Evolutionary conservation across 2,329 filamentous ascomycete genomes (phyloP), one percentile per base, ranked within the genome.

Genomic region (Sodiomyces alkalinus): DNA sequence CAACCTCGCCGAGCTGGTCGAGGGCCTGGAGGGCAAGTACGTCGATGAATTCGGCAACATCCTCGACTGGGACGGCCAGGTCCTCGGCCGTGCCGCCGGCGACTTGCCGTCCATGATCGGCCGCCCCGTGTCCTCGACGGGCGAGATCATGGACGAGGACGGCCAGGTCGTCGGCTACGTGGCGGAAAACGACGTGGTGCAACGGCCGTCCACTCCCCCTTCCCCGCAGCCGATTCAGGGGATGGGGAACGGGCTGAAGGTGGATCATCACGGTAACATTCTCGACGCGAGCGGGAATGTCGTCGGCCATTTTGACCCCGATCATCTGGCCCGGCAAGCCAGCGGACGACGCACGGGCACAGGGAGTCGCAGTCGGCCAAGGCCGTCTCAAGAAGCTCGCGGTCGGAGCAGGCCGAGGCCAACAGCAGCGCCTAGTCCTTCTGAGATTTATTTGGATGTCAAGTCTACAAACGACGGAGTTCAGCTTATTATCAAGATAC

Each of bases 381-480:
- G 8, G 15, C 8, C 14, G 23, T 4, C 53, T 51, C 36, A 54
- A 51, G n/a, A n/a, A n/a, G n/a, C n/a, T n/a, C 30, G 34, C 16
- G 21, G 29, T 19, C 6, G 15, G n/a, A 11, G 12, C 30, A 31
- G 24, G 26, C 34, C 38, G 26, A 57, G 52, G 32, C 48, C 52
- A 31, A 46, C 48, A 3, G 44, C 47, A 4, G 44, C 43, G 4
- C 56, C 56, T 13, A 55, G 51, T 34, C 62, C 63, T 3, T 64
- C 64, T 2, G 65, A 70, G 41, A 59, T 70, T 17, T 69, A 63
- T 38, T 41, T 70, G 32, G 65, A 70, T 37, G 62, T 70, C 33
- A 66, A 65, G 44, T 68, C 64, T 19, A 70, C 65, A 4, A 64
- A 56, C 22, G 65, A 69, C 30, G 65, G 65, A 2, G 68, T 69